phyloP scores from a whole-genome alignment of 495 filamentous ascomycete genomes.

The Alectoria sarmentosa region DNA sequence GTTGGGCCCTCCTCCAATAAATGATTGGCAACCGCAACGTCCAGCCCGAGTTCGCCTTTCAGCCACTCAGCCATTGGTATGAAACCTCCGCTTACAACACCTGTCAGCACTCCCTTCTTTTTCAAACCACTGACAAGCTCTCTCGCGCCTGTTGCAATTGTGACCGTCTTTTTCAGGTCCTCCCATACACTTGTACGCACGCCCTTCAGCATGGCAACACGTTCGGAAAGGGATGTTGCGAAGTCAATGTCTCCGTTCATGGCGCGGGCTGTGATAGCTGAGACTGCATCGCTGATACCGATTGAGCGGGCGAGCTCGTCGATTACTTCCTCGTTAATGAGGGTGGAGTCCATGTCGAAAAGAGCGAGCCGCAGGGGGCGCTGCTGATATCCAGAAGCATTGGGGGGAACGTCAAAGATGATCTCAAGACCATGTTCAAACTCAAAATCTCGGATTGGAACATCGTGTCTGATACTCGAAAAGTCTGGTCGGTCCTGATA shows the following conservation, averaged over 20 bases:
- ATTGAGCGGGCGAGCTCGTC: constrained; percentile 83
- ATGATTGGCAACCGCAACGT: constrained; percentile 82
- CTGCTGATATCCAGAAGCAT: constrained; percentile 58
- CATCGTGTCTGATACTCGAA: constrained; percentile 55
- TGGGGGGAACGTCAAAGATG: constrained; percentile 72
- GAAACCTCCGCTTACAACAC: constrained; percentile 89
- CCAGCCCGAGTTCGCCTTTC: constrained; percentile 68
- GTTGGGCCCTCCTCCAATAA: constrained; percentile 5
- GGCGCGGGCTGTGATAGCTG: constrained; percentile 79
- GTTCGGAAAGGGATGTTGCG: constrained; percentile 65
- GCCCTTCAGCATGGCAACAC: constrained; percentile 73
- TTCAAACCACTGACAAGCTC: constrained; percentile 68
- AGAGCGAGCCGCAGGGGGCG: constrained; percentile 52
- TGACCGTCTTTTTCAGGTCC: constrained; percentile 61
- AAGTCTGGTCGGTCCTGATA: constrained; percentile 38
- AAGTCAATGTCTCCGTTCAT: constrained; percentile 99
- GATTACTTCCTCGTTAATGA: constrained; percentile 95
- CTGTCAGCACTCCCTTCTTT: constrained; percentile 70
- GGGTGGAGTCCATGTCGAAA: constrained; percentile 97
- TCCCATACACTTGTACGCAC: constrained; percentile 75
- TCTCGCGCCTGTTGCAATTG: constrained; percentile 71
- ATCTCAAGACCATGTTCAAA: constrained; percentile 71
- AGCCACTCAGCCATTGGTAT: constrained; percentile 82
- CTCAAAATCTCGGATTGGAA: constrained; percentile 55
- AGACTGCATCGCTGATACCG: constrained; percentile 61